Evolutionary conservation across 2,329 filamentous ascomycete species (phyloP).

Genomic region (Cladosporium phlei): DNA sequence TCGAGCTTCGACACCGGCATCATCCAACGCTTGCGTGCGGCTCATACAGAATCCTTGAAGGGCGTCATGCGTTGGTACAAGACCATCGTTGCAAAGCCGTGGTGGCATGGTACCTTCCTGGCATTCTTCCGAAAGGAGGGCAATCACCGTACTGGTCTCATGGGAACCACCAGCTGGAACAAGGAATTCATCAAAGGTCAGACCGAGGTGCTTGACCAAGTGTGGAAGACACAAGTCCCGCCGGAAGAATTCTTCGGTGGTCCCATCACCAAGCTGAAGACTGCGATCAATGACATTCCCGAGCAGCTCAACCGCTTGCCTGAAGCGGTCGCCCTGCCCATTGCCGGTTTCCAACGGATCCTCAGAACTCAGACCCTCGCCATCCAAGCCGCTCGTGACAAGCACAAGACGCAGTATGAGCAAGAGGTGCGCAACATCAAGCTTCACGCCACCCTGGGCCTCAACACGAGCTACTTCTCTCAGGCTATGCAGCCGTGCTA

Average conservation of each 20-base stretch:
- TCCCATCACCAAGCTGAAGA: neutral
- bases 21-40: too few species aligned
- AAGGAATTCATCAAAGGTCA: neutral
- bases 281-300: neutral
- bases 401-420: neutral
- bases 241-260: neutral
- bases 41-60: too few species aligned
- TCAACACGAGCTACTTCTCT: constrained; percentile 9
- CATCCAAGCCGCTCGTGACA: neutral
- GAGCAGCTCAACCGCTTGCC: neutral
- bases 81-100: too few species aligned
- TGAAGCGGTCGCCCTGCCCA: neutral
- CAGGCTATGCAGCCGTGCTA: constrained; percentile 13
- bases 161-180: neutral
- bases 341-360: neutral
- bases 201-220: neutral
- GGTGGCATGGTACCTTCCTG: neutral
- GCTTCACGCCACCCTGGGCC: constrained; percentile 12
- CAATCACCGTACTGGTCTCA: neutral
- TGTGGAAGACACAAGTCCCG: neutral
- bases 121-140: constrained; percentile 7
- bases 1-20: too few species aligned
- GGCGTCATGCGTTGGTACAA: too few species aligned
- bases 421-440: constrained; percentile 3
- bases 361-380: neutral